phyloP scores from a whole-genome alignment of 352 stramenopile genomes.

The Pseudoperonospora humuli region DNA sequence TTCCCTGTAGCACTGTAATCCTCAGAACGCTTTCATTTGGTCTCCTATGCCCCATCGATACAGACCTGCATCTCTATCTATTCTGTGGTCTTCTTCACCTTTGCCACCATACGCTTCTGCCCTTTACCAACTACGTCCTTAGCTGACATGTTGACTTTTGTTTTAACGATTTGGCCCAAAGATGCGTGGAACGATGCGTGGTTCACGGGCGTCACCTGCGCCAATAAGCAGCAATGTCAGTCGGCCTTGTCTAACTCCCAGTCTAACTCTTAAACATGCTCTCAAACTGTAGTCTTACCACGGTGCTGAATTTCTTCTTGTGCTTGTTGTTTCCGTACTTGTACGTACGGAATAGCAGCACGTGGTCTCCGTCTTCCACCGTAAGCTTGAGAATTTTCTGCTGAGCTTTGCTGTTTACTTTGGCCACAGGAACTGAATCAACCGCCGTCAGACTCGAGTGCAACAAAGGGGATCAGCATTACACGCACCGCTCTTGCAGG shows the following conservation, averaged over 20 bases:
- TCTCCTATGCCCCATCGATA: too few relatives aligned
- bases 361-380: slow-evolving; percentile 37
- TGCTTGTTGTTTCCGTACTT: slow-evolving; percentile 86
- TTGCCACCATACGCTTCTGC: slow-evolving; percentile 33
- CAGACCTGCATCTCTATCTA: slow-evolving; percentile 32
- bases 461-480: background rate
- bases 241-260: background rate
- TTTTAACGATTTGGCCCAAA: slow-evolving; percentile 67
- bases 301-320: slow-evolving; percentile 80
- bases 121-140: slow-evolving; percentile 23
- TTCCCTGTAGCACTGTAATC: slow-evolving; percentile 24
- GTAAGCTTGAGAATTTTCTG: slow-evolving; percentile 31
- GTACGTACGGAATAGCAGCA: slow-evolving; percentile 63
- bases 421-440: slow-evolving; percentile 24
- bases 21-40: slow-evolving; percentile 23
- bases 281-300: slow-evolving; percentile 23
- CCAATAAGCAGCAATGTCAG: slow-evolving; percentile 2
- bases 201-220: slow-evolving; percentile 45
- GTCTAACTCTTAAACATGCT: background rate
- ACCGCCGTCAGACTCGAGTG: slow-evolving; percentile 1
- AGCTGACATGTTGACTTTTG: slow-evolving; percentile 34
- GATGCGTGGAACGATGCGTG: slow-evolving; percentile 62
- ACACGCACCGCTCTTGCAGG: slow-evolving; percentile 59
- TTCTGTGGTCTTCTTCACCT: slow-evolving; percentile 59
- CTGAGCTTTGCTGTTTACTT: slow-evolving; percentile 30